Evolutionary conservation across 1,139 yeast species (phyloP).

Genomic region (Meyerozyma guilliermondii): DNA sequence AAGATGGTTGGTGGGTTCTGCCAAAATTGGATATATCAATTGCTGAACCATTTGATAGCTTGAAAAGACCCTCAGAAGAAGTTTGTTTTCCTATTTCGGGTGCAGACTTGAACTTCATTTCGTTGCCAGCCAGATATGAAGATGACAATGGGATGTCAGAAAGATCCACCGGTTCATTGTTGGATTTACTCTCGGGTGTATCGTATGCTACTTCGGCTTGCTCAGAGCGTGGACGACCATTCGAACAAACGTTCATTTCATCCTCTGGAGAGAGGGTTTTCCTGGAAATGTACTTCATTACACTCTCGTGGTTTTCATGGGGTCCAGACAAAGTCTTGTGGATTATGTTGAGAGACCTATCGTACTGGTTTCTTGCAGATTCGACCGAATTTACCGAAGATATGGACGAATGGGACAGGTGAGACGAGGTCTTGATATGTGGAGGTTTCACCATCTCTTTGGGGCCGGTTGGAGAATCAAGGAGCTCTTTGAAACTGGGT

Average conservation of each 20-base stretch:
- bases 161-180: background rate
- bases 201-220: background rate
- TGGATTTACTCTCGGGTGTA: background rate
- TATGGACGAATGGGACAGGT: conserved; percentile 10
- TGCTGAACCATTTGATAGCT: conserved; percentile 34
- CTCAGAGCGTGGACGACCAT: conserved; percentile 1
- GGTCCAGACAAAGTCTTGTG: conserved; percentile 22
- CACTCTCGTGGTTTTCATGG: conserved; percentile 9
- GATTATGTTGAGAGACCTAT: conserved; percentile 23
- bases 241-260: conserved; percentile 1
- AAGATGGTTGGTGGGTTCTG: conserved; percentile 36
- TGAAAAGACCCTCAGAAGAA: conserved; percentile 13
- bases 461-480: conserved; percentile 18
- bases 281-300: conserved; percentile 1
- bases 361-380: conserved; percentile 16
- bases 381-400: conserved; percentile 15
- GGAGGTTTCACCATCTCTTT: conserved; percentile 12
- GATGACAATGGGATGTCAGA: background rate
- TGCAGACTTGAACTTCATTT: conserved; percentile 6
- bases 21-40: conserved; percentile 41
- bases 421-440: conserved; percentile 5
- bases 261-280: conserved; percentile 1
- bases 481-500: conserved; percentile 17
- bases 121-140: conserved; percentile 5
- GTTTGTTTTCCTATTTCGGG: background rate